Percentiles rank a stretch among this genome's conserved stretches.
Evolutionary conservation across 805 yeast species (phyloP).

Genomic region (Candida germanica): DNA sequence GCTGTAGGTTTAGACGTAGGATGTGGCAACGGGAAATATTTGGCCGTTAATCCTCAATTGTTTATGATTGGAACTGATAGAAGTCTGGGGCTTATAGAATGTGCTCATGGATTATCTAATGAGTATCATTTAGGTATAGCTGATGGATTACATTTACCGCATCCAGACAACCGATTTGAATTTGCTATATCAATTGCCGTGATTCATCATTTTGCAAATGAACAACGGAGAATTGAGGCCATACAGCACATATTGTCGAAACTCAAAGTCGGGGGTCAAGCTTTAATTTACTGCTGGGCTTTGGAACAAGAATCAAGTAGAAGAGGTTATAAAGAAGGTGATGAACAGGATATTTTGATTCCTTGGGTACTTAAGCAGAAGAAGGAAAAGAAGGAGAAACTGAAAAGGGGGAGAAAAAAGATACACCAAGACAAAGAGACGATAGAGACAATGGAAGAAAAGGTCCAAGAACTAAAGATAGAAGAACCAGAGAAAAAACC

Average conservation of each 20-base stretch:
- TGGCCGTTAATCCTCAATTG: constrained; percentile 65
- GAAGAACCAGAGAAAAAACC: constrained; percentile 12
- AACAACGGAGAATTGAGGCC: constrained; percentile 73
- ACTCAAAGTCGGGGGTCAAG: constrained; percentile 59
- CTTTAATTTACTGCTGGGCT: constrained; percentile 94
- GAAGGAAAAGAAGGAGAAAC: constrained; percentile 31
- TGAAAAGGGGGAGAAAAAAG: constrained; percentile 12
- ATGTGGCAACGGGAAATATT: constrained; percentile 94
- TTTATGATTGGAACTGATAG: constrained; percentile 73
- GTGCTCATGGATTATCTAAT: constrained; percentile 49
- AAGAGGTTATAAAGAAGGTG: constrained; percentile 87
- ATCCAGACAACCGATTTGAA: constrained; percentile 45
- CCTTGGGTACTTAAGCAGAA: constrained; percentile 85
- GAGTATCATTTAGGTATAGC: constrained; percentile 64
- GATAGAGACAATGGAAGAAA: constrained; percentile 9
- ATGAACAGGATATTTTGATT: constrained; percentile 89
- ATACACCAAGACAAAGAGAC: constrained; percentile 1
- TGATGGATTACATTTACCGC: constrained; percentile 66
- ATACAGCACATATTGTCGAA: constrained; percentile 63
- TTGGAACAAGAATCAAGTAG: constrained; percentile 84
- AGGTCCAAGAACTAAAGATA: constrained; percentile 3
- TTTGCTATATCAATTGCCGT: constrained; percentile 96
- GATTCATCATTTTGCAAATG: constrained; percentile 90
- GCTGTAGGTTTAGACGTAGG: constrained; percentile 89
- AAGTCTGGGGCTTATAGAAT: constrained; percentile 63